Evolutionary conservation across 108 stramenopile genomes (phyloP).

Genomic region (Pelagomonas calceolata): DNA sequence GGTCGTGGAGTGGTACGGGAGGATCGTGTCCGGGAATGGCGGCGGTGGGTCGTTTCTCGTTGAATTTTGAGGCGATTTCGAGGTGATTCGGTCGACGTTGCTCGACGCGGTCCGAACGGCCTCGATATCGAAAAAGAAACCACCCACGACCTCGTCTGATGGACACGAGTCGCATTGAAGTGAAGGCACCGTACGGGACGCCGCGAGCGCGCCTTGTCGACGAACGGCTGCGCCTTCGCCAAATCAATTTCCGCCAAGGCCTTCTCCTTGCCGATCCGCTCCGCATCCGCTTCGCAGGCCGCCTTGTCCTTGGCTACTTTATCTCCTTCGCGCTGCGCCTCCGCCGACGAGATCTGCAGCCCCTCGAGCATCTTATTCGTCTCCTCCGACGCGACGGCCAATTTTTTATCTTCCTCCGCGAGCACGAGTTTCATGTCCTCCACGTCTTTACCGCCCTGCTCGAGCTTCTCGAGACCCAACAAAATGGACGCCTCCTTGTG

Average conservation of each 20-base stretch:
- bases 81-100: too few species aligned
- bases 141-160: too few species aligned
- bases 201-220: conserved; percentile 72
- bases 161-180: too few species aligned
- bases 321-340: conserved; percentile 69
- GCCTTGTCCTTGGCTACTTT: conserved; percentile 63
- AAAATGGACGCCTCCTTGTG: conserved; percentile 70
- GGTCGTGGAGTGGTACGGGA: too few species aligned
- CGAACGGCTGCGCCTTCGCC: conserved; percentile 76
- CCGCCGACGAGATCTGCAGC: conserved; percentile 62
- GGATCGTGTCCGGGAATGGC: too few species aligned
- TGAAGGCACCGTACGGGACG: too few species aligned
- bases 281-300: conserved; percentile 66
- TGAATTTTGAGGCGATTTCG: too few species aligned
- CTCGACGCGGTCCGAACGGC: too few species aligned
- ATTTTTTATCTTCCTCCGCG: conserved; percentile 66
- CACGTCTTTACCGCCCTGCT: conserved; percentile 73
- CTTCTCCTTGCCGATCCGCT: conserved; percentile 64
- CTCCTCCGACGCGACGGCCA: conserved; percentile 63
- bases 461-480: conserved; percentile 70
- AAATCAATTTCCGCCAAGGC: conserved; percentile 60
- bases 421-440: conserved; percentile 71
- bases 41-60: too few species aligned
- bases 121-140: too few species aligned
- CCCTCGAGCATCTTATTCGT: conserved; percentile 69